Base-by-base conservation (phyloP, 169 alveolate species). In the Plasmodium knowlesi region DNA sequence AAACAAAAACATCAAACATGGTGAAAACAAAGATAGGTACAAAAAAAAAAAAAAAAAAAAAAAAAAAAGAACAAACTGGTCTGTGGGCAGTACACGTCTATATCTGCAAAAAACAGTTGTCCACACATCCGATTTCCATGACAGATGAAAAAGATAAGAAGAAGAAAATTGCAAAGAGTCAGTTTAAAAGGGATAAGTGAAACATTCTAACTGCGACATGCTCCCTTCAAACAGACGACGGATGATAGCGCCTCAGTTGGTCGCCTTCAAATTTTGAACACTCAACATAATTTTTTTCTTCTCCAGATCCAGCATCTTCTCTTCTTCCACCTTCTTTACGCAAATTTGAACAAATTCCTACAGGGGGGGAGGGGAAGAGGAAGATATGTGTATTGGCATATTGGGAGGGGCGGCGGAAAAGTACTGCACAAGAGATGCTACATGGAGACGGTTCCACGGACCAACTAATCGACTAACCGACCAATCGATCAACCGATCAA, bases 271-370 rank as follows among this genome's bases (percentile, higher is more conserved):
- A 86, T 86, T 86, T 37, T 86, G 93, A 50, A 86, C 76, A 10
- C 86, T 76, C 70, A 76, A n/a, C 37, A 37, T 57, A 50, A 86
- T 76, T 54, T 86, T 86, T 86, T 86, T 86, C 81, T 86, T 86
- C 61, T 86, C 93, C 50, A 86, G 14, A 39, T 86, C 86, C 25
- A 86, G 5, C 50, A 86, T 86, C 81, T 86, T 86, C 80, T 86
- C 93, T 19, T 86, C 93, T 61, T 86, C 93, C 22, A 86, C 70
- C 46, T 86, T 86, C 74, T 86, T 86, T 76, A 76, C 43, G 28
- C 93, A 86, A 74, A 86, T 86, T 76, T 86, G 72, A 6, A 86
- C 93, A 43, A 86, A 86, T 84, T 86, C 93, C 93, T 86, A 43
- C 28, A 85, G 57, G 78, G 61, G 53, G 53, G 16, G 46, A 16